A percentile compares a stretch with the other conserved stretches of the same genome.
Conservation (phyloP, 1,284 basidiomycete species). For the Cutaneotrichosporon dermatis region DNA sequence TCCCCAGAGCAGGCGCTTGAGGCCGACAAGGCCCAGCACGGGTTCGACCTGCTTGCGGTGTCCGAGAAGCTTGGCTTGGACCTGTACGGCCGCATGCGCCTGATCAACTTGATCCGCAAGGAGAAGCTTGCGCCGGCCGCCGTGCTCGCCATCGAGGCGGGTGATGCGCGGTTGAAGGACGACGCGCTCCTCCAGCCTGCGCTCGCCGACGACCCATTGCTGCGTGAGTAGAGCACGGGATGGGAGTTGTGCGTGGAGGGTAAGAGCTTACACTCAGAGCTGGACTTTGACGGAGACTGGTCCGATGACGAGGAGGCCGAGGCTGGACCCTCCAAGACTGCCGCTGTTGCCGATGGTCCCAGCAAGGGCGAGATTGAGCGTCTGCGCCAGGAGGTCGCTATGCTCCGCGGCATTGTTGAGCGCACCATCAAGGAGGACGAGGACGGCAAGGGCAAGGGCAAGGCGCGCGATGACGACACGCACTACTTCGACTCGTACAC, state of each 20-base stretch:
- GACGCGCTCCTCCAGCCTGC: constrained; percentile 75
- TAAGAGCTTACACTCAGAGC: constrained; percentile 48
- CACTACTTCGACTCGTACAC: constrained; percentile 94
- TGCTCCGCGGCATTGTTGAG: constrained; percentile 33
- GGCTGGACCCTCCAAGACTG: neutral
- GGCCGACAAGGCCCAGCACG: constrained; percentile 61
- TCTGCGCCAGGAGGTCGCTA: constrained; percentile 29
- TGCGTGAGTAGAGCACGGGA: constrained; percentile 59
- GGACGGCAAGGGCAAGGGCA: constrained; percentile 35
- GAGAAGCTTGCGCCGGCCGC: constrained; percentile 30
- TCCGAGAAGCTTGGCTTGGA: constrained; percentile 51
- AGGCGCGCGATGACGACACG: constrained; percentile 71
- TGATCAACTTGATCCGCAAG: constrained; percentile 83
- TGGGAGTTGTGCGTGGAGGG: constrained; percentile 35
- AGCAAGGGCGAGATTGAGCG: constrained; percentile 27
- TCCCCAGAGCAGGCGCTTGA: constrained; percentile 60
- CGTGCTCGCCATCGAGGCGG: constrained; percentile 5
- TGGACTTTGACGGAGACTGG: constrained; percentile 63
- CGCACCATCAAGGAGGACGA: constrained; percentile 29
- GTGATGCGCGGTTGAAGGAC: constrained; percentile 52
- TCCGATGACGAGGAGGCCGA: constrained; percentile 55
- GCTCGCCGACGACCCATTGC: constrained; percentile 74
- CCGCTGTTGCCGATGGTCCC: constrained; percentile 49
- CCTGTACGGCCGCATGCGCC: constrained; percentile 67
- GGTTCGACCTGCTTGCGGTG: constrained; percentile 28